phyloP scores from a whole-genome alignment of 2,329 filamentous ascomycete species.

The Ophiostoma quercus region DNA sequence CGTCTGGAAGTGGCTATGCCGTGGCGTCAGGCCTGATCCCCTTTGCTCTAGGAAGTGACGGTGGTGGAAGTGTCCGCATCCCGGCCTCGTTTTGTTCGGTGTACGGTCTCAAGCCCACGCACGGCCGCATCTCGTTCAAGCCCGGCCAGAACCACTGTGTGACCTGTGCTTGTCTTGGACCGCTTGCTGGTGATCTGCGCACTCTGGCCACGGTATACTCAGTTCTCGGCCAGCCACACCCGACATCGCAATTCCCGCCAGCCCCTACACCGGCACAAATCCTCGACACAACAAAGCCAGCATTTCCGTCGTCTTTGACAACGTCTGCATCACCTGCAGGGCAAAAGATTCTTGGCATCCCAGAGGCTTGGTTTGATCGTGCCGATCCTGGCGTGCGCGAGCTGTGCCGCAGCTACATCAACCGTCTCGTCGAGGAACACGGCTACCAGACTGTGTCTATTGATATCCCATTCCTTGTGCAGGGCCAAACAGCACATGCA shows the following conservation, averaged over 20 bases:
- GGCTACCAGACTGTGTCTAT: constrained; percentile 54
- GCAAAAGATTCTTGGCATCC: constrained; percentile 53
- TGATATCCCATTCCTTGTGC: constrained; percentile 51
- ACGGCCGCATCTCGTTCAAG: constrained; percentile 58
- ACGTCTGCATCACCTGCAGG: background rate
- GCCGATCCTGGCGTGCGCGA: constrained; percentile 41
- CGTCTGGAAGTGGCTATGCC: constrained; percentile 66
- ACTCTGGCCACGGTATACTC: constrained; percentile 63
- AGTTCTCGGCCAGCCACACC: constrained; percentile 59
- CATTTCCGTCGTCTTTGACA: constrained; percentile 14
- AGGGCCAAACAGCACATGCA: constrained; percentile 67
- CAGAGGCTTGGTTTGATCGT: constrained; percentile 56
- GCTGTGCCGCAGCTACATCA: constrained; percentile 42
- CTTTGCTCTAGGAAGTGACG: constrained; percentile 66
- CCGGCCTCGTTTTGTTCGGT: constrained; percentile 67
- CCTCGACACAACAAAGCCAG: constrained; percentile 26
- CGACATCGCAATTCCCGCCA: constrained; percentile 50
- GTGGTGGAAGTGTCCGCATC: constrained; percentile 68
- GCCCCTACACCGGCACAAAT: constrained; percentile 30
- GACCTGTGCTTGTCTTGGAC: constrained; percentile 61
- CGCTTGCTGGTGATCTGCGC: constrained; percentile 60
- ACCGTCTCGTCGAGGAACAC: constrained; percentile 47
- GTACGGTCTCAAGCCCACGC: constrained; percentile 68
- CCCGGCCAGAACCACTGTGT: constrained; percentile 56
- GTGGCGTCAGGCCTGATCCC: constrained; percentile 66